Conservation (phyloP, 345 rosid genomes). For the Garcia nutans region DNA sequence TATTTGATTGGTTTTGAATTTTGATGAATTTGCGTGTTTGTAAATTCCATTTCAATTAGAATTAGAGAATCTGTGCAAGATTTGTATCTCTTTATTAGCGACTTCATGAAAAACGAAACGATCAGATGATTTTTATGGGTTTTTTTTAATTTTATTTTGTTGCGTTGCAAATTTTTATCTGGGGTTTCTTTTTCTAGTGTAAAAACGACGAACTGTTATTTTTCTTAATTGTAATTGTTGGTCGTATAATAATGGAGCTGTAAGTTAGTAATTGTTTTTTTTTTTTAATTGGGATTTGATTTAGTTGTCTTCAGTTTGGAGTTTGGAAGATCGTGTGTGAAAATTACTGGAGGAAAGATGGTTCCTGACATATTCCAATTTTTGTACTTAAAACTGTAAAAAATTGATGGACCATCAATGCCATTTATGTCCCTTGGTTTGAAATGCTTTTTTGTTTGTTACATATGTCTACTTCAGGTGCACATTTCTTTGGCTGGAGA, state of each 20-base stretch:
- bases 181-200: not conserved
- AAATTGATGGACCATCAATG: not conserved
- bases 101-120: not conserved
- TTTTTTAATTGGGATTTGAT: not conserved
- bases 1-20: constrained; percentile 1
- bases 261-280: not conserved
- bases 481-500: constrained; percentile 84
- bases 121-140: not conserved
- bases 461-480: constrained; percentile 35
- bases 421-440: constrained; percentile 4
- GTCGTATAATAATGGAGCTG: not conserved
- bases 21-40: not conserved
- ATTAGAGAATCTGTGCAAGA: not conserved
- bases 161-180: not conserved
- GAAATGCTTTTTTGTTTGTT: not conserved
- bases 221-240: not conserved
- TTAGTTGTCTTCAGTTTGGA: not conserved
- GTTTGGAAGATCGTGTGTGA: too few relatives aligned
- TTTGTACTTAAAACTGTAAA: not conserved
- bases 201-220: not conserved
- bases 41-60: not conserved
- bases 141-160: not conserved
- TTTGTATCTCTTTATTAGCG: not conserved
- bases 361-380: not conserved
- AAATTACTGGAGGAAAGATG: not conserved